Conservation (phyloP, 108 stramenopile genomes). For the Cyclotella kingstonii region DNA sequence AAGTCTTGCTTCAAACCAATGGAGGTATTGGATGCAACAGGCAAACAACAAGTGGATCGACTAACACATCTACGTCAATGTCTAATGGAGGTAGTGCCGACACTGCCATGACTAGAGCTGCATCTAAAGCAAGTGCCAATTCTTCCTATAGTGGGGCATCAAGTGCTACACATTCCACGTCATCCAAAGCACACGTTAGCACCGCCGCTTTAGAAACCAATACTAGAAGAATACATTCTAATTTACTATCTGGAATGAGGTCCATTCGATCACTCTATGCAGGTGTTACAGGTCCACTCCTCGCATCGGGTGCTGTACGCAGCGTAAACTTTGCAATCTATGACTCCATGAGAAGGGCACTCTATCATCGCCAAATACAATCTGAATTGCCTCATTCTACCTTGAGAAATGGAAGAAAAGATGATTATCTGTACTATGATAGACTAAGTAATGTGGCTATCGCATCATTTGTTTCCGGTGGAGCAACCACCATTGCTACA, state of each 20-base stretch:
- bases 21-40: not conserved
- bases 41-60: not conserved
- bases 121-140: not conserved
- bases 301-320: conserved; percentile 68
- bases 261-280: conserved; percentile 58
- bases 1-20: conserved; percentile 69
- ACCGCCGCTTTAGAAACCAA: not conserved
- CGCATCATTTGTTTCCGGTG: conserved; percentile 60
- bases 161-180: not conserved
- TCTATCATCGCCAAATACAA: conserved; percentile 44
- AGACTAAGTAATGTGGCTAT: conserved; percentile 52
- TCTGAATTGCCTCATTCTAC: conserved; percentile 8
- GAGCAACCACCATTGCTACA: conserved; percentile 44
- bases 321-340: conserved; percentile 74
- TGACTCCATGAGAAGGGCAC: conserved; percentile 57
- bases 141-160: not conserved
- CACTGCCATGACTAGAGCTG: conserved; percentile 8
- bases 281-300: conserved; percentile 59
- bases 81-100: conserved; percentile 1
- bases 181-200: conserved; percentile 4
- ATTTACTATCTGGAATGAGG: conserved; percentile 30
- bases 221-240: not conserved
- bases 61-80: not conserved
- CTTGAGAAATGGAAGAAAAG: not conserved
- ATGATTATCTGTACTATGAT: conserved; percentile 60